phyloP scores from a whole-genome alignment of 208 protist genomes.

The Wallacemonas rigidus region DNA sequence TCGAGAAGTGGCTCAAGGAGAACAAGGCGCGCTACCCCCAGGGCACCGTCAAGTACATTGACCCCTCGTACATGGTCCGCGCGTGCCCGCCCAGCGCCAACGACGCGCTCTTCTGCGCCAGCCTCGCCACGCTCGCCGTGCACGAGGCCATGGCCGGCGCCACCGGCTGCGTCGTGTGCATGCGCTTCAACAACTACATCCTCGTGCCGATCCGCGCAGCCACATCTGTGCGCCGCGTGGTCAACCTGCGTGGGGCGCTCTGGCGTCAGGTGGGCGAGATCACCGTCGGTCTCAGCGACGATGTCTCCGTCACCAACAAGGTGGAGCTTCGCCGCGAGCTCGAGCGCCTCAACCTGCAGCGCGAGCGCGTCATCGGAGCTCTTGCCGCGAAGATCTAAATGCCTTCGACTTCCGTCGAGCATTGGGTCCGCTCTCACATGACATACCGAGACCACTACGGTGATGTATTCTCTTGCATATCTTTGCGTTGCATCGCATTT shows the following conservation, averaged over 20 bases:
- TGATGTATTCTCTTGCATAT: slow-evolving; percentile 4
- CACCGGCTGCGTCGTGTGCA: slow-evolving; percentile 87
- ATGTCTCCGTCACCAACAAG: slow-evolving; percentile 49
- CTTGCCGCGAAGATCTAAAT: slow-evolving; percentile 73
- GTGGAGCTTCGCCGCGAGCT: slow-evolving; percentile 79
- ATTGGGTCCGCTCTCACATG: not conserved
- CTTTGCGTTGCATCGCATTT: not conserved
- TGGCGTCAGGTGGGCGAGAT: slow-evolving; percentile 91
- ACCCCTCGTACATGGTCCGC: slow-evolving; percentile 97
- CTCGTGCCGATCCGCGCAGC: slow-evolving; percentile 88
- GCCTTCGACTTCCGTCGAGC: no score
- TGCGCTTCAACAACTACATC: slow-evolving; percentile 92
- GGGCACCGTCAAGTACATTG: slow-evolving; percentile 94
- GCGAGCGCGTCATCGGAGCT: slow-evolving; percentile 58
- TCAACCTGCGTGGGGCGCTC: slow-evolving; percentile 76
- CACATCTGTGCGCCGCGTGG: slow-evolving; percentile 82
- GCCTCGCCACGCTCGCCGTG: slow-evolving; percentile 86
- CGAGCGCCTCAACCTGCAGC: slow-evolving; percentile 59
- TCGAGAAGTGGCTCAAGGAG: slow-evolving; percentile 81
- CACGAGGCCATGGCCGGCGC: slow-evolving; percentile 91
- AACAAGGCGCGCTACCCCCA: slow-evolving; percentile 69
- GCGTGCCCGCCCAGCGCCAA: slow-evolving; percentile 88
- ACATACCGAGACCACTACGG: not conserved
- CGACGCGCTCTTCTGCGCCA: slow-evolving; percentile 90
- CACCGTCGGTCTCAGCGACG: slow-evolving; percentile 80